Evolutionary conservation across 192 early-diverging fungal genomes (phyloP).

Genomic region (Geranomyces michiganensis): DNA sequence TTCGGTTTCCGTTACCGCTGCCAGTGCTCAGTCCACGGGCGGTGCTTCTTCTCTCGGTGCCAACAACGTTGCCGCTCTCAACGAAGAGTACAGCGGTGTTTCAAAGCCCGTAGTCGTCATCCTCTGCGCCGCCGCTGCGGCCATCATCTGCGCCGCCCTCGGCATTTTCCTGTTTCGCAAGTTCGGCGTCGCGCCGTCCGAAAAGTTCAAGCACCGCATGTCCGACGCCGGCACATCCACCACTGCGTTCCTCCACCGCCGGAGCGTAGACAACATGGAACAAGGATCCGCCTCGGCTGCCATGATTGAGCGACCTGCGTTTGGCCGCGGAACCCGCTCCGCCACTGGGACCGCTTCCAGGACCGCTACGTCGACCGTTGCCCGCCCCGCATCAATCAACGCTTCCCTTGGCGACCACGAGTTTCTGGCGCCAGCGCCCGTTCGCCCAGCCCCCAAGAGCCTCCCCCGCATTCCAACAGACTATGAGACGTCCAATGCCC

Average conservation of each 20-base stretch:
- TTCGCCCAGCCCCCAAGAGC: no score
- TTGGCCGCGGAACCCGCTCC: not conserved
- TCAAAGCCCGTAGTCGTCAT: conserved; percentile 11
- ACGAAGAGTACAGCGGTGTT: not conserved
- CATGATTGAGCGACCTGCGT: conserved; percentile 6
- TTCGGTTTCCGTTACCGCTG: not conserved
- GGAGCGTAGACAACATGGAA: not conserved
- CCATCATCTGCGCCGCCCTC: conserved; percentile 17
- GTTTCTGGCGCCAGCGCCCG: no score
- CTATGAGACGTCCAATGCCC: no score
- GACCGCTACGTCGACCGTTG: no score
- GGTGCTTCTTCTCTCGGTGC: no score
- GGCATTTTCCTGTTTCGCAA: conserved; percentile 30
- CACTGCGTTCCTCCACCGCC: conserved; percentile 3
- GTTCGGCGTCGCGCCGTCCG: conserved; percentile 8
- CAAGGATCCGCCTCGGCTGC: not conserved
- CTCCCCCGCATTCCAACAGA: no score
- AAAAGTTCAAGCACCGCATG: conserved; percentile 14
- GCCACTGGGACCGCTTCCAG: no score
- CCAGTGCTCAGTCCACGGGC: not conserved
- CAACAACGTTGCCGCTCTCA: not conserved
- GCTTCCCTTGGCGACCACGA: no score
- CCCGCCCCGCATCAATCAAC: no score
- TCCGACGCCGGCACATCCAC: conserved; percentile 4
- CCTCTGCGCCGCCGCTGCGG: conserved; percentile 17